A percentile compares a stretch with the other conserved stretches of the same genome.
phyloP scores from a whole-genome alignment of 2,329 filamentous ascomycete species.

The Trichoderma semiorbis region DNA sequence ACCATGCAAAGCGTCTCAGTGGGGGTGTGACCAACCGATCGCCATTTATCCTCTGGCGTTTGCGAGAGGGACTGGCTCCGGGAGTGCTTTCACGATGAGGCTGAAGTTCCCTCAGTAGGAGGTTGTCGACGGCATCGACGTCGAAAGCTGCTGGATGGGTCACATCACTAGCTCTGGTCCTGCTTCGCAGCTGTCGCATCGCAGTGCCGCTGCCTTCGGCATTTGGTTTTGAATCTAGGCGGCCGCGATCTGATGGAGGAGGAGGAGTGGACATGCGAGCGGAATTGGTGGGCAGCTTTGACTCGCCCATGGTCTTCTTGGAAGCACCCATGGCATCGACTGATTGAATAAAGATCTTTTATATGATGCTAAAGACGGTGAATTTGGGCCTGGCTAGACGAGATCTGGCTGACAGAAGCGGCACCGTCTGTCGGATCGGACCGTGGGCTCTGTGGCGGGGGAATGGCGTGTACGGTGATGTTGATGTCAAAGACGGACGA shows the following conservation, averaged over 20 bases:
- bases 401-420: constrained; percentile 3
- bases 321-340: constrained; percentile 30
- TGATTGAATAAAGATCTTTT: constrained; percentile 20
- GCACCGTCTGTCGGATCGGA: constrained; percentile 11
- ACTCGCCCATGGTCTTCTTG: constrained; percentile 34
- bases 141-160: constrained; percentile 42
- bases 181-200: constrained; percentile 35
- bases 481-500: constrained; percentile 4
- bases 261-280: constrained; percentile 44
- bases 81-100: constrained; percentile 52
- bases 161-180: constrained; percentile 35
- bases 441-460: constrained; percentile 8
- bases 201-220: constrained; percentile 31
- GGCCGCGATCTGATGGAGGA: constrained; percentile 42
- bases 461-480: background rate
- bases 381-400: background rate
- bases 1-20: background rate
- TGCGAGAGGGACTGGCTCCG: constrained; percentile 53
- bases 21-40: constrained; percentile 48
- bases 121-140: constrained; percentile 48
- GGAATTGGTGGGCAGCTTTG: constrained; percentile 33
- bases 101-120: constrained; percentile 50
- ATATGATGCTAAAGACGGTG: background rate
- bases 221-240: constrained; percentile 41
- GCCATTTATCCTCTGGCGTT: constrained; percentile 58